Conservation (phyloP, 2,329 filamentous ascomycete genomes). For the Venturia pyrina region DNA sequence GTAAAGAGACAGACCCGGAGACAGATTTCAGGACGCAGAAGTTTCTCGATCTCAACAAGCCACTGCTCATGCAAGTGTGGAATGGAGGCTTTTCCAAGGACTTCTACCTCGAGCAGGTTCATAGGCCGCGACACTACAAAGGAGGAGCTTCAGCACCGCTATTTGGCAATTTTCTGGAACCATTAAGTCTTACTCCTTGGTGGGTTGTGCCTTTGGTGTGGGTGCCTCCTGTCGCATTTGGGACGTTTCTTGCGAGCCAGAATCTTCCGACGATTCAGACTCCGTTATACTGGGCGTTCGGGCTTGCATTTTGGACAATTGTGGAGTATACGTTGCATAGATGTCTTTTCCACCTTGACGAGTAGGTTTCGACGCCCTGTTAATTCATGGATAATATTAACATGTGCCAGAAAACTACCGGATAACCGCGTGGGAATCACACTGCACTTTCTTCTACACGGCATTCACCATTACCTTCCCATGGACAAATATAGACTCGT, state of each 20-base stretch:
- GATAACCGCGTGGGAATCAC: constrained; percentile 85
- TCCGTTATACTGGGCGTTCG: constrained; percentile 56
- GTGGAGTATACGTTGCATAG: constrained; percentile 84
- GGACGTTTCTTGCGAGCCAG: constrained; percentile 52
- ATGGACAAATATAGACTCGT: constrained; percentile 97
- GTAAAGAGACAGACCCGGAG: constrained; percentile 66
- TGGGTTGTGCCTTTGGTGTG: constrained; percentile 78
- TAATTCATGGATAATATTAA: constrained; percentile 19
- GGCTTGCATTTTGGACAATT: constrained; percentile 75
- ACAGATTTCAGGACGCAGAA: constrained; percentile 82
- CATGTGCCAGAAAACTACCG: constrained; percentile 59
- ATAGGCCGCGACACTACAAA: constrained; percentile 90
- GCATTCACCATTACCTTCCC: constrained; percentile 96
- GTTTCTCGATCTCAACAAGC: constrained; percentile 80
- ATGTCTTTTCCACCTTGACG: constrained; percentile 87
- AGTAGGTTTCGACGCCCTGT: constrained; percentile 46
- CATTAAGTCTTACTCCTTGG: constrained; percentile 91
- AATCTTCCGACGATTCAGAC: constrained; percentile 39
- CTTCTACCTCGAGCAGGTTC: constrained; percentile 96
- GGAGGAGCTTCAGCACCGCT: constrained; percentile 85
- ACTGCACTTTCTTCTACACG: constrained; percentile 85
- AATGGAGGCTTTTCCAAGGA: constrained; percentile 78
- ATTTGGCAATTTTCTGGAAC: constrained; percentile 98
- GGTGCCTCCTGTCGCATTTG: constrained; percentile 71
- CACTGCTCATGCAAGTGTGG: constrained; percentile 83